Conservation (phyloP, 2,329 filamentous ascomycete genomes). For the Dactylellina leptospora region DNA sequence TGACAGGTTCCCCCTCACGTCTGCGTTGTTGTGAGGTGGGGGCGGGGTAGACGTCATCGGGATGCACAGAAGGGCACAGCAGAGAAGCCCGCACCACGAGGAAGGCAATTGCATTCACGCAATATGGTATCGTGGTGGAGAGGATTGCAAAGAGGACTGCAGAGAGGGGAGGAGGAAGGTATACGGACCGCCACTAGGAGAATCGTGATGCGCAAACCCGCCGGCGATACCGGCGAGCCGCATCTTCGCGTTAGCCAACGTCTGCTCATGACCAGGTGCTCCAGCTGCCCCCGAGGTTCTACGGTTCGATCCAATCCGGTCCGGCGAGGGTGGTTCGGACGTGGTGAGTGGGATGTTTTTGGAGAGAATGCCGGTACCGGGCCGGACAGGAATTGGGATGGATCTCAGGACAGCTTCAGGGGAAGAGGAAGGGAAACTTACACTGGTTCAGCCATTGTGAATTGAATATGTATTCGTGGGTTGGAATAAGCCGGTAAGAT, state of each 20-base stretch:
- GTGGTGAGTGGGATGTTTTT: conserved; percentile 54
- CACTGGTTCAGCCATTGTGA: conserved; percentile 64
- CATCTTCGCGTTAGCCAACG: conserved; percentile 57
- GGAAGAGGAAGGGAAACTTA: conserved; percentile 65
- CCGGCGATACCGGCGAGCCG: conserved; percentile 57
- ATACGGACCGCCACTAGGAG: conserved; percentile 58
- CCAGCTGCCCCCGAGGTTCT: conserved; percentile 8
- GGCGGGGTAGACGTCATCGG: conserved; percentile 48
- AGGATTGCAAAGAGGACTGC: background rate
- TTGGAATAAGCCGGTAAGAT: background rate
- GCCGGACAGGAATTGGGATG: conserved; percentile 39
- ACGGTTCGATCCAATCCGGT: conserved; percentile 43
- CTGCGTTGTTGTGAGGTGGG: conserved; percentile 27
- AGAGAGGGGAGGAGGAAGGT: conserved; percentile 2
- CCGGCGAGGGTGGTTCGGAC: conserved; percentile 50
- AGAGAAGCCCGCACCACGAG: conserved; percentile 5
- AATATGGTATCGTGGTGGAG: no score
- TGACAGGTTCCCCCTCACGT: conserved; percentile 32
- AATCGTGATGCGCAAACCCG: conserved; percentile 55
- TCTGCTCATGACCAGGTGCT: conserved; percentile 41
- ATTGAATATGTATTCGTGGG: conserved; percentile 1
- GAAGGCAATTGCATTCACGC: no score
- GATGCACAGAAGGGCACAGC: conserved; percentile 1
- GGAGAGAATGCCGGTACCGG: conserved; percentile 17
- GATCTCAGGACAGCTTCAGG: conserved; percentile 57